These are phyloP conservation scores for Daucus carota DNA, from an alignment of 129 eudicot species.

Conservation along the genomic window DH1_v3.0 NC_030384.2:26511501-26512000, in stretches of 20 bases:
- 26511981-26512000: too few relatives aligned
- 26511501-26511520: too few relatives aligned
- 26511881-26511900: too few relatives aligned
- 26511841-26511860: neutral
- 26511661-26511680: neutral
- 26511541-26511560: too few relatives aligned
- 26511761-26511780: constrained; percentile 6
- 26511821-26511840: neutral
- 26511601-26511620: neutral
- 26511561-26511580: neutral
- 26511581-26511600: neutral
- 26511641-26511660: constrained; percentile 5
- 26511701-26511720: neutral
- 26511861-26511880: too few relatives aligned
- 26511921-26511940: too few relatives aligned
- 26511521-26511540: too few relatives aligned
- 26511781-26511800: neutral
- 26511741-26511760: constrained; percentile 1
- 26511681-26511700: neutral
- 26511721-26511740: constrained; percentile 1
- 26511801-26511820: neutral
- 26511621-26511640: neutral
- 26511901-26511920: too few relatives aligned
- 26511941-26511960: too few relatives aligned
- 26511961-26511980: too few relatives aligned